Evolutionary conservation across 169 alveolate species (phyloP).

Genomic region (Eimeria maxima): DNA sequence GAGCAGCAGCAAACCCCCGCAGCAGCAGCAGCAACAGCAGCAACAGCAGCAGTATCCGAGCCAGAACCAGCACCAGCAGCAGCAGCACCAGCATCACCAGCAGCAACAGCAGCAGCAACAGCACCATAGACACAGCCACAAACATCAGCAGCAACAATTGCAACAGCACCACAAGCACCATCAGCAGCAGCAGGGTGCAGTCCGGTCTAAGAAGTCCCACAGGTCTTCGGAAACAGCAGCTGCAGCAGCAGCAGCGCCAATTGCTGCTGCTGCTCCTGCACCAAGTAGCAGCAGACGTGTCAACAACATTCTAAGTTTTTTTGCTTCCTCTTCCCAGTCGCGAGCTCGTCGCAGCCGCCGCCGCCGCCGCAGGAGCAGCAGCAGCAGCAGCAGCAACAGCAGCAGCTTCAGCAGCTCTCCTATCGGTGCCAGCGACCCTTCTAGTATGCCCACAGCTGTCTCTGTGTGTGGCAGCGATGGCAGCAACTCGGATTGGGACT

Average conservation of each 20-base stretch:
- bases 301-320: background rate
- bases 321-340: background rate
- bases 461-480: slow-evolving; percentile 4
- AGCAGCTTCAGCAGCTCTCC: slow-evolving; percentile 21
- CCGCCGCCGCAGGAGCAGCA: background rate
- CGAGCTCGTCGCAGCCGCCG: background rate
- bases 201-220: background rate
- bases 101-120: background rate
- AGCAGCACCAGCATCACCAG: background rate
- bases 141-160: background rate
- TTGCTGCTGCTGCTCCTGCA: slow-evolving; percentile 2
- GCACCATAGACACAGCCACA: background rate
- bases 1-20: background rate
- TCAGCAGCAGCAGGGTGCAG: background rate
- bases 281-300: background rate
- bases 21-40: no score
- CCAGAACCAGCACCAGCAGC: slow-evolving; percentile 1
- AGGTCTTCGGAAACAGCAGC: background rate
- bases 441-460: background rate
- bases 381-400: slow-evolving; percentile 25
- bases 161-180: background rate
- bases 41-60: no score
- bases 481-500: slow-evolving; percentile 19
- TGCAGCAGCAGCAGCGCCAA: background rate
- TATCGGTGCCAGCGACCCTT: background rate